Base-by-base conservation (phyloP, 2,329 filamentous ascomycete genomes). In the Fusarium chaquense region DNA sequence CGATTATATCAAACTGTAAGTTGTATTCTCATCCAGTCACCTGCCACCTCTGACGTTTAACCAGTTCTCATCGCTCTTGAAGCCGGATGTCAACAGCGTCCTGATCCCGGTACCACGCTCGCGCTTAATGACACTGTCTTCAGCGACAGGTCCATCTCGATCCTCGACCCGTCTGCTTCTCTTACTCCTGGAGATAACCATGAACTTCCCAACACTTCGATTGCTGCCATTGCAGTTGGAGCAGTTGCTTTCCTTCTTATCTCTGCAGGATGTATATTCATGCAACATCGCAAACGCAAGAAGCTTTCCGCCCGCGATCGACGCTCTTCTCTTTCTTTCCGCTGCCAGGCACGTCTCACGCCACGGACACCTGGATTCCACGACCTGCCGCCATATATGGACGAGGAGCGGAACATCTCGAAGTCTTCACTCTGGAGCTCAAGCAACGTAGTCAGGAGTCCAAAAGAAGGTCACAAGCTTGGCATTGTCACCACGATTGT, bases 1-100 rank as follows among this genome's bases (percentile, higher is more conserved):
- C 78, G 18, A 83, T 83, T 62, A 63, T 88, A 9, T 80, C 83
- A 52, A 88, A 88, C 68, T 85, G 85, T 87, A 76, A 69, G 81
- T 69, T 32, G 24, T 36, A 12, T 5, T 40, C 13, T 11, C 16
- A 1, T 16, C 12, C 7, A 13, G 20, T 20, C 26, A 11, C 35
- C 28, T n/a, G 11, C 15, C 11, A 22, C 15, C 15, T 36, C 55
- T 72, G 60, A 70, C 53, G 1, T n/a, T 13, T 45, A 5, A 16
- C 9, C 11, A 87, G 85, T 83, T 65, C 78, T 88, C 50, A 75
- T 85, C 6, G 85, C 85, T 11, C 78, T 88, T 6, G 78, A 83
- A 67, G 84, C 85, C 5, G 86, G 83, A 46, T 88, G 86, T 67
- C 75, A 78, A 36, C 84, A 87, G 65, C 78, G 81, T 33, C 84